Evolutionary conservation across 2,329 filamentous ascomycete species (phyloP).

Genomic region (Stachybotrys chlorohalonatus): DNA sequence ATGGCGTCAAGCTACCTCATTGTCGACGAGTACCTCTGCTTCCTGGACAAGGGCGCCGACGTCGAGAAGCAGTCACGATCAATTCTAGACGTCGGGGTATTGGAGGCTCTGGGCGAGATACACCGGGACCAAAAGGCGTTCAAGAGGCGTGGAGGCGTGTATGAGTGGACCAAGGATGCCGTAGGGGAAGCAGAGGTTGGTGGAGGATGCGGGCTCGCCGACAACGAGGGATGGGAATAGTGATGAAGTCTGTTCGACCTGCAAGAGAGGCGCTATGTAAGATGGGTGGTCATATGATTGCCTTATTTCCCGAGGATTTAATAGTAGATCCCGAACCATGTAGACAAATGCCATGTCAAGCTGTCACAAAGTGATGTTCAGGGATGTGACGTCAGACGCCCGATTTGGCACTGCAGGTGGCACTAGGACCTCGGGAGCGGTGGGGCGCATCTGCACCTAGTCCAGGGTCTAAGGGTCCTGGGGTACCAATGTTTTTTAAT

Average conservation of each 20-base stretch:
- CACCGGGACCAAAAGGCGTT: slow-evolving; percentile 37
- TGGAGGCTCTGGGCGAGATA: slow-evolving; percentile 32
- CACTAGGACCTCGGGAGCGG: no score
- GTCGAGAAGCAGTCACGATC: slow-evolving; percentile 17
- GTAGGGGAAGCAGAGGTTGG: not conserved
- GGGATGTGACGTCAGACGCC: no score
- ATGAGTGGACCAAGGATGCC: slow-evolving; percentile 29
- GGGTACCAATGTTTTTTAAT: not conserved
- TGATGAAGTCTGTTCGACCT: not conserved
- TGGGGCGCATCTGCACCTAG: no score
- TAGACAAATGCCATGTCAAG: no score
- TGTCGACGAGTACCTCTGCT: slow-evolving; percentile 41
- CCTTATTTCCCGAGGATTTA: no score
- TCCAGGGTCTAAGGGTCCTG: not conserved
- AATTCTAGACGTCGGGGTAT: slow-evolving; percentile 38
- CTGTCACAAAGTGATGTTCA: no score
- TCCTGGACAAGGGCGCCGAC: slow-evolving; percentile 33
- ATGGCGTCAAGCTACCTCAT: slow-evolving; percentile 44
- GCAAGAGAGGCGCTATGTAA: not conserved
- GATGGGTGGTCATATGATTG: not conserved
- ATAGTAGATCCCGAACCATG: no score
- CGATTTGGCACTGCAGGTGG: no score
- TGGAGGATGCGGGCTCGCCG: not conserved
- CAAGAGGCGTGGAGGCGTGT: slow-evolving; percentile 33
- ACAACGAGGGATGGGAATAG: not conserved